Evolutionary conservation across 768 basidiomycete species (phyloP).

Genomic region (Tricholoma matsutake): DNA sequence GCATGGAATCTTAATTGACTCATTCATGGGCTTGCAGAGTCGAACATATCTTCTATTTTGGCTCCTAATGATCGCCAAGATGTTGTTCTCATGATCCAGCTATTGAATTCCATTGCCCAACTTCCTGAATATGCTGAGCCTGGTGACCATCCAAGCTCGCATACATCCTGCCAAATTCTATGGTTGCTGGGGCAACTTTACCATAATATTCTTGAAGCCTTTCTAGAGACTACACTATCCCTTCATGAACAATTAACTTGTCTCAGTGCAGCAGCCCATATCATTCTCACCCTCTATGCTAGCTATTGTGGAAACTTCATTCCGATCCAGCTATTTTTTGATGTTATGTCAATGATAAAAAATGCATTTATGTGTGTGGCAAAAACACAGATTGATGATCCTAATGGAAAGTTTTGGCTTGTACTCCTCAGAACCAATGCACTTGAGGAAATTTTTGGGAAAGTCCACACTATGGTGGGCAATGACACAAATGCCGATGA

Average conservation of each 20-base stretch:
- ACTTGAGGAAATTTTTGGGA: background rate
- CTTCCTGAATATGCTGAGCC: background rate
- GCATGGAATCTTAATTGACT: slow-evolving; percentile 18
- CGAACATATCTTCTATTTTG: slow-evolving; percentile 13
- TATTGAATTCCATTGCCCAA: background rate
- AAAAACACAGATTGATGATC: background rate
- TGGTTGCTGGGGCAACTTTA: background rate
- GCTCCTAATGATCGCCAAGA: slow-evolving; percentile 19
- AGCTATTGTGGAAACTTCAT: background rate
- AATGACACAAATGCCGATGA: background rate
- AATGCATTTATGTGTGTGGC: background rate
- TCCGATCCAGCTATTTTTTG: background rate
- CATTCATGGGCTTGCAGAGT: background rate
- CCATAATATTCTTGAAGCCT: background rate
- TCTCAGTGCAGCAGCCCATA: background rate
- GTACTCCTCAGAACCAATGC: background rate
- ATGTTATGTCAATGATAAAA: background rate
- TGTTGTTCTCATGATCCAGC: background rate
- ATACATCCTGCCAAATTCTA: background rate
- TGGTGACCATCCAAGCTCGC: background rate
- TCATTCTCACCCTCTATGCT: background rate
- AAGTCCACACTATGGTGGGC: background rate
- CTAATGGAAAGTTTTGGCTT: background rate
- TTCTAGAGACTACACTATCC: background rate
- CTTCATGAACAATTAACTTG: background rate